Conservation (phyloP, 805 yeast species). For the Lachancea waltii region DNA sequence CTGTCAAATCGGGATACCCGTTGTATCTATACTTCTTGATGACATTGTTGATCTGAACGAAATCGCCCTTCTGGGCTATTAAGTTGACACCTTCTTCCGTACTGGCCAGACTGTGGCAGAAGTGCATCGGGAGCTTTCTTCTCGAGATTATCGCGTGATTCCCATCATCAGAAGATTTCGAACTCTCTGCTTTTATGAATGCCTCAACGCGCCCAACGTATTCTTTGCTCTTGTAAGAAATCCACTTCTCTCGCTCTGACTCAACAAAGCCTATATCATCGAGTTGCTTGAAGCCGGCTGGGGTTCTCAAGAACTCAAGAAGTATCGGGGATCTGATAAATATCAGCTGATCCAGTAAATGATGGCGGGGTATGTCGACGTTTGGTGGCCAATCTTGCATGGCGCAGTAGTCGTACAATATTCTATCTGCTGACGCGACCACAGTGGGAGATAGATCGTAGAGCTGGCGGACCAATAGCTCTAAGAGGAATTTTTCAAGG, state of each 20-base stretch:
- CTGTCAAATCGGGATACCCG: slow-evolving; percentile 10
- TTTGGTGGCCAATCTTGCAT: slow-evolving; percentile 32
- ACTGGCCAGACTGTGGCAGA: slow-evolving; percentile 72
- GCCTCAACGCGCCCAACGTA: slow-evolving; percentile 46
- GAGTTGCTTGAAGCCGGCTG: slow-evolving; percentile 64
- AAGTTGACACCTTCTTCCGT: slow-evolving; percentile 74
- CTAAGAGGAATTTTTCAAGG: slow-evolving; percentile 26
- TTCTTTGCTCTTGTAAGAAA: slow-evolving; percentile 38
- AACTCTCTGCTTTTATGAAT: slow-evolving; percentile 22
- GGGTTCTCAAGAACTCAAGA: slow-evolving; percentile 55
- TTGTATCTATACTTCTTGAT: slow-evolving; percentile 30
- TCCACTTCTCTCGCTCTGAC: slow-evolving; percentile 64
- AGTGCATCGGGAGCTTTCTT: slow-evolving; percentile 48
- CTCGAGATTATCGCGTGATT: slow-evolving; percentile 4
- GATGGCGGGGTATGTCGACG: slow-evolving; percentile 22
- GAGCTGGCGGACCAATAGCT: slow-evolving; percentile 55
- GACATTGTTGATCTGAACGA: slow-evolving; percentile 35
- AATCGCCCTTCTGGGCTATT: slow-evolving; percentile 45
- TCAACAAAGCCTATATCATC: slow-evolving; percentile 54
- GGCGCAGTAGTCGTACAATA: slow-evolving; percentile 47
- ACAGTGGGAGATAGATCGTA: slow-evolving; percentile 60
- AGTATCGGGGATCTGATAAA: slow-evolving; percentile 51
- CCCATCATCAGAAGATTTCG: slow-evolving; percentile 5
- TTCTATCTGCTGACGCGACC: slow-evolving; percentile 48
- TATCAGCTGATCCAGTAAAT: slow-evolving; percentile 38